Evolutionary conservation across 768 basidiomycete species (phyloP).

Genomic region (Russula dissimulans): DNA sequence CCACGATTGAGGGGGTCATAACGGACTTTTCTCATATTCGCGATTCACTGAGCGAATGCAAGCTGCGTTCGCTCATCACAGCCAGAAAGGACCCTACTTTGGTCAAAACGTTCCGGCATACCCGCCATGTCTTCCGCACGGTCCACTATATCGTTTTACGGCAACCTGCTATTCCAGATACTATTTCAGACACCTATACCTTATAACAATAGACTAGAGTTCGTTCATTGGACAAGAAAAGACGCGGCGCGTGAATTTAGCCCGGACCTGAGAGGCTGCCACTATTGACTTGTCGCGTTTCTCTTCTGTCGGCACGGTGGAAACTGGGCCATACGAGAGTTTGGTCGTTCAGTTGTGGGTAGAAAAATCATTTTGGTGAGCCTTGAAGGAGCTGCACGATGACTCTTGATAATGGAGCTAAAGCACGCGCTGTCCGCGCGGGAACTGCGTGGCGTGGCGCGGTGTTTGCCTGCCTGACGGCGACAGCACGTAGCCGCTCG

Average conservation of each 20-base stretch:
- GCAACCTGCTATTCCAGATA: background rate
- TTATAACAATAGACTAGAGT: background rate
- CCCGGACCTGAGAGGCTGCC: too few relatives aligned
- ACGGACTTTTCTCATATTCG: background rate
- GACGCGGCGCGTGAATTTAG: background rate
- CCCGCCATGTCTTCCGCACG: background rate
- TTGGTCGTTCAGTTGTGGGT: too few relatives aligned
- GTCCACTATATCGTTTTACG: background rate
- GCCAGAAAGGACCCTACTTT: background rate
- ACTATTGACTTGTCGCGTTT: too few relatives aligned
- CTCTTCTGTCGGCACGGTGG: background rate
- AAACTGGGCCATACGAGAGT: too few relatives aligned
- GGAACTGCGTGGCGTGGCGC: background rate
- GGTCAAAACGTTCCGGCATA: background rate
- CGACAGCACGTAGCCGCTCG: too few relatives aligned
- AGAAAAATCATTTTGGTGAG: too few relatives aligned
- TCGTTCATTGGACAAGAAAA: background rate
- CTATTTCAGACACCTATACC: background rate
- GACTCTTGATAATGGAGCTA: too few relatives aligned
- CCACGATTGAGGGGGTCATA: background rate
- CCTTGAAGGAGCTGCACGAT: background rate
- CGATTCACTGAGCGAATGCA: background rate
- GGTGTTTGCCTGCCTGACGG: background rate
- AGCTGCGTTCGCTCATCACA: background rate
- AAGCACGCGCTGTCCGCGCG: background rate